phyloP scores from a whole-genome alignment of 495 filamentous ascomycete genomes.

The Podospora pseudocomata region DNA sequence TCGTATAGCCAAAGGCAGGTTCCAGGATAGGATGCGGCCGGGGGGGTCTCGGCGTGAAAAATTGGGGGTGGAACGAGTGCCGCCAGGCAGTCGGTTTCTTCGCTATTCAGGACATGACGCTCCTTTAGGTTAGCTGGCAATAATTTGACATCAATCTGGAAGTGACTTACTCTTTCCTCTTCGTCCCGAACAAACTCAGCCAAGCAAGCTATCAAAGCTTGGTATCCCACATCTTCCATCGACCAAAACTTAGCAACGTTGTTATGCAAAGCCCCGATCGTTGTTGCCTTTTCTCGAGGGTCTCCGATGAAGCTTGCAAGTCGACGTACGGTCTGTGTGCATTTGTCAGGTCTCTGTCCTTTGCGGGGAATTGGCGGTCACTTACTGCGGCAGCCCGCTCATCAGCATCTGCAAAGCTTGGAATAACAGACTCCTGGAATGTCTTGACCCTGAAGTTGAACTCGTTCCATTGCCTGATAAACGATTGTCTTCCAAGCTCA shows the following conservation, averaged over 20 bases:
- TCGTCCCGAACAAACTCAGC: constrained; percentile 22
- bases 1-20: constrained; percentile 40
- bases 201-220: constrained; percentile 22
- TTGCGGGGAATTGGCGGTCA: not conserved
- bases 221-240: constrained; percentile 29
- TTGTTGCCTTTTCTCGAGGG: constrained; percentile 32
- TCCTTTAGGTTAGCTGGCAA: not conserved
- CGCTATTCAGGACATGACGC: constrained; percentile 24
- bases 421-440: constrained; percentile 34
- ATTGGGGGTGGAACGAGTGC: constrained; percentile 18
- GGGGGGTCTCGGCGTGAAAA: constrained; percentile 20
- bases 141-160: not conserved
- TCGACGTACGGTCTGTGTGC: constrained; percentile 22
- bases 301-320: constrained; percentile 35
- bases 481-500: constrained; percentile 28
- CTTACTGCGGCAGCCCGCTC: constrained; percentile 26
- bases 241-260: constrained; percentile 34
- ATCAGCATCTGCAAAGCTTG: constrained; percentile 19
- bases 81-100: constrained; percentile 31
- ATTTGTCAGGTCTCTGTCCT: constrained; percentile 1
- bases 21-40: constrained; percentile 29
- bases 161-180: constrained; percentile 20
- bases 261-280: constrained; percentile 29
- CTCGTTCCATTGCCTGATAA: constrained; percentile 33
- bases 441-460: constrained; percentile 41